phyloP scores from a whole-genome alignment of 768 basidiomycete species.

The Antrodiella citrinella region DNA sequence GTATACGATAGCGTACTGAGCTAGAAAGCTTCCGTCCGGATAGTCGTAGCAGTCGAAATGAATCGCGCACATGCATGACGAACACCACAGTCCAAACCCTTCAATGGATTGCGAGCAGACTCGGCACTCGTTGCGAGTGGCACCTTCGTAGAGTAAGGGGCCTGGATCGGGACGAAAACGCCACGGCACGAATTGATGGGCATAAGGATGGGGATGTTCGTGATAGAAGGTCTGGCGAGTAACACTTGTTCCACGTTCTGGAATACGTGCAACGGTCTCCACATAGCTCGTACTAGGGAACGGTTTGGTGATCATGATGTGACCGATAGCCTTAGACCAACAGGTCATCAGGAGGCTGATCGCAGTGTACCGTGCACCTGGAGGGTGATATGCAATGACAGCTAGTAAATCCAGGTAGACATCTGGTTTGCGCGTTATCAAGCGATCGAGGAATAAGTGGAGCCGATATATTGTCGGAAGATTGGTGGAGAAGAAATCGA shows the following conservation, averaged over 20 bases:
- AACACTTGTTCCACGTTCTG: conserved; percentile 8
- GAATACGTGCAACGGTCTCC: conserved; percentile 15
- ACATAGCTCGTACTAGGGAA: conserved; percentile 32
- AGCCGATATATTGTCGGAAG: conserved; percentile 39
- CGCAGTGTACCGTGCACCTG: conserved; percentile 46
- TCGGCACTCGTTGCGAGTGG: conserved; percentile 41
- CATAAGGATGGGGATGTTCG: conserved; percentile 28
- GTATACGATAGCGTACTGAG: conserved; percentile 40
- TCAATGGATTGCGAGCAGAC: conserved; percentile 44
- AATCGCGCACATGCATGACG: conserved; percentile 58
- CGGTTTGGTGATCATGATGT: conserved; percentile 49
- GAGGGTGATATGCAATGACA: conserved; percentile 58
- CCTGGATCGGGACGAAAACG: conserved; percentile 30
- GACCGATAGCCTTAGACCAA: conserved; percentile 67
- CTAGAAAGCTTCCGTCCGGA: conserved; percentile 50
- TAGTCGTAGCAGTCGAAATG: conserved; percentile 79
- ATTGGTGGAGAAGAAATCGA: conserved; percentile 32
- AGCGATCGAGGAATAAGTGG: conserved; percentile 42
- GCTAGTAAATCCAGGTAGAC: conserved; percentile 65
- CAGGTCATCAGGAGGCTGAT: conserved; percentile 47
- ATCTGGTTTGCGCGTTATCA: conserved; percentile 56
- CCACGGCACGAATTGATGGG: conserved; percentile 70
- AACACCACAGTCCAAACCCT: conserved; percentile 69
- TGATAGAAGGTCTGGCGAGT: conserved; percentile 7
- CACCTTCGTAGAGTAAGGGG: conserved; percentile 22